Evolutionary conservation across 495 filamentous ascomycete species (phyloP), one percentile per base, ranked within the genome.

Genomic region (Acidomyces sp.): DNA sequence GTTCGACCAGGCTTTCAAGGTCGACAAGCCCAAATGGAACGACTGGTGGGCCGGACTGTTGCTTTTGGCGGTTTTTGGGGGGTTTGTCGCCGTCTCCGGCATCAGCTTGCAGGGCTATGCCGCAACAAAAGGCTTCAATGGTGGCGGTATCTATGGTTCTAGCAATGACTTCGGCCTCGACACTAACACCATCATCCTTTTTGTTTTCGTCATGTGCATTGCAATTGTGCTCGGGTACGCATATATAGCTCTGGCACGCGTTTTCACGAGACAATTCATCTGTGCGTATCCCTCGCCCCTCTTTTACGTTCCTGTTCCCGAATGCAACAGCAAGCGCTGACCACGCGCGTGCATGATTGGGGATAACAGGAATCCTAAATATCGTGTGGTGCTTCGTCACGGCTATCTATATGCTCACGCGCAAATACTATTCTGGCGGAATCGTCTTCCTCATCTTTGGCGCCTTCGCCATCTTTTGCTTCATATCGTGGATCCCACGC

Each of bases 1-100:
- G 12, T 95, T 87, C 50, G 76, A 88, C 12, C 70, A 93, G 53
- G 71, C 72, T 0, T 94, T 94, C 62, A 75, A 74, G 57, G 54
- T 94, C 26, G 71, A 83, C 40, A 75, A 75, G 41, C 86, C 86
- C 10, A 92, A 90, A 53, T 93, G 68, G 57, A 81, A 94, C 51
- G 87, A 94, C 52, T 38, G 85, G 4, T 93, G 85, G 86, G 85
- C 85, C 3, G 83, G 78, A 13, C 61, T 92, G 34, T 60, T 93
- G 51, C 75, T 94, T 51, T 65, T 93, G 38, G 57, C 71, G 6
- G 76, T 80, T 3, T 82, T 79, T 53, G 62, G 74, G 3, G 86
- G 85, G 25, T 93, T 82, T 48, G 71, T 73, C 12, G 84, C 75
- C 1, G 75, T 93, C 11, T 85, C 79, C 3, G 87, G 72, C 1